Evolutionary conservation across 2,329 filamentous ascomycete species (phyloP), one percentile per base, ranked within the genome.

Genomic region (Incumbomyces delicatus): DNA sequence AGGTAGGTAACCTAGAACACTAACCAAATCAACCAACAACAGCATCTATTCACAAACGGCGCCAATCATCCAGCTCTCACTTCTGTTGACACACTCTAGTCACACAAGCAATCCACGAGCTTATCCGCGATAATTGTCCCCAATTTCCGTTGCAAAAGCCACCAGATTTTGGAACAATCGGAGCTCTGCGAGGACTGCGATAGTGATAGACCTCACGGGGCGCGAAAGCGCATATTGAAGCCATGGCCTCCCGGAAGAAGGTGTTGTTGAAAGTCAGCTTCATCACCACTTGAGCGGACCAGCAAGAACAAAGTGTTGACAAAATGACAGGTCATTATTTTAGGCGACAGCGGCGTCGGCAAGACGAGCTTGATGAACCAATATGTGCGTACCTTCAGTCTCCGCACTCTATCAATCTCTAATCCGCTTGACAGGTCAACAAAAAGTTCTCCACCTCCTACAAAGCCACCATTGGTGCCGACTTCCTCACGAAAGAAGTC

Each of bases 291-390:
- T 27, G 22, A 27, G 5, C 31, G 2, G 34, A 31, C 30, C 41
- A 51, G 39, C 30, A 29, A 40, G 31, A 35, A 20, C 44, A 22
- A 37, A 37, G 36, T 36, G 18, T 22, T 14, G 44, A 36, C 41
- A 48, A 47, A 16, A 20, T 13, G 48, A 13, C 61, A 96, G 90
- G 89, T 98, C 63, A 98, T 98, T 63, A 96, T 98, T 71, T 83
- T 98, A 59, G 92, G 92, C 60, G 92, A 98, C 69, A 96, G 90
- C 69, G 92, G 92, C 72, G 92, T 98, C 53, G 92, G 92, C 67
- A 98, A 98, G 78, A 98, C 92, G 52, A 95, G 88, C 70, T 81
- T 98, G 79, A 98, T 98, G 92, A 98, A 98, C 74, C 92, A 98
- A 96, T 98, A 96, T 86, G 92, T 96, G 81, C 67, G 85, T 46